Base-by-base conservation (phyloP, 225 moss, liverwort and hornwort species). In the Polytrichum formosum region DNA sequence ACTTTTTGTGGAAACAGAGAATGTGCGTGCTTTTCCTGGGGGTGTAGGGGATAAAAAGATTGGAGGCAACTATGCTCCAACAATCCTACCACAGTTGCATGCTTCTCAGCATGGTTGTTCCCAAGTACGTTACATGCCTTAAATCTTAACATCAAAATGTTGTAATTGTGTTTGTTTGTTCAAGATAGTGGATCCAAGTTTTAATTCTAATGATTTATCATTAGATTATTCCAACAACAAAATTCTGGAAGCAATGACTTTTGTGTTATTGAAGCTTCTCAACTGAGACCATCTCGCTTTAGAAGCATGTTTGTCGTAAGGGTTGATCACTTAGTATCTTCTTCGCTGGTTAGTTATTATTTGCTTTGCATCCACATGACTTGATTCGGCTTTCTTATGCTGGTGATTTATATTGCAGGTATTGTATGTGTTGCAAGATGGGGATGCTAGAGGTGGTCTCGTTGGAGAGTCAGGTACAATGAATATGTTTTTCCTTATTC, bases 401-500 rank as follows among this genome's bases (percentile, higher is more conserved):
- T 74, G 37, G 33, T 54, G 63, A 56, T 66, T 23, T 63, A 4
- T 18, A 65, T 59, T 56, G 63, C 89, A 95, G 89, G 68, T 92
- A 46, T 72, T 90, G 18, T 95, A 69, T 70, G 92, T 95, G 74
- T 75, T 95, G 67, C 79, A 92, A 64, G 88, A 91, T 77, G 92
- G 88, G 64, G 28, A 60, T 46, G 74, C 80, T 62, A 75, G 85
- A 55, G 94, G 90, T 65, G 94, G 94, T 30, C 61, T 84, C 10
- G 72, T 92, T 65, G 94, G 92, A 55, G 94, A 95, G 74, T 90
- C 83, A 28, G 92, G 92, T 70, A 80, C 92, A 60, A 95, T 95
- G 92, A 95, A 95, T 71, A 64, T 95, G 19, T 95, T 95, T 72
- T 95, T 92, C 61, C 82, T 95, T 60, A 71, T 95, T 63, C 88